phyloP scores from a whole-genome alignment of 192 early-diverging fungal species.

The Linderina pennispora region DNA sequence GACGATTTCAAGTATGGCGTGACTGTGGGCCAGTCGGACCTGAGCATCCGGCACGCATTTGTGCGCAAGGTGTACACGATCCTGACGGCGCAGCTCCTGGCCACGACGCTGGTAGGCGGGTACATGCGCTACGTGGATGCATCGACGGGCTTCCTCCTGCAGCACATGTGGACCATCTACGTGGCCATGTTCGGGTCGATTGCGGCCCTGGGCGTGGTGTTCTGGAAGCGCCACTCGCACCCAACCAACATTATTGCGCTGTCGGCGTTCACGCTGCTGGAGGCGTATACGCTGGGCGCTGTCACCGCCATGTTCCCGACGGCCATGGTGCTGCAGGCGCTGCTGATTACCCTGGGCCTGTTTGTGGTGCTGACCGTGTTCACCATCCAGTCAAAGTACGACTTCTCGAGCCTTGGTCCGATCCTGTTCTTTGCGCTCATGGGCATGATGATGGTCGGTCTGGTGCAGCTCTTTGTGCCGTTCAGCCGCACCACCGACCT shows the following conservation, averaged over 20 bases:
- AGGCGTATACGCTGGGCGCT: constrained; percentile 49
- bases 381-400: constrained; percentile 68
- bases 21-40: constrained; percentile 37
- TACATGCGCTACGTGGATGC: constrained; percentile 53
- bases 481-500: constrained; percentile 54
- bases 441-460: constrained; percentile 52
- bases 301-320: constrained; percentile 61
- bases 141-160: constrained; percentile 48
- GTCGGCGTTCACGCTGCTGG: constrained; percentile 54
- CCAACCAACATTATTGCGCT: constrained; percentile 58
- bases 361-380: constrained; percentile 73
- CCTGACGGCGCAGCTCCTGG: constrained; percentile 55
- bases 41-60: constrained; percentile 53
- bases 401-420: constrained; percentile 58
- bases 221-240: constrained; percentile 55
- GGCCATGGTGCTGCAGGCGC: constrained; percentile 63
- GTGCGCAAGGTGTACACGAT: constrained; percentile 70
- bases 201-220: constrained; percentile 43
- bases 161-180: constrained; percentile 54
- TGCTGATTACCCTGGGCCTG: constrained; percentile 63
- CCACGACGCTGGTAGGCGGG: constrained; percentile 50
- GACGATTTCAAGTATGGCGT: constrained; percentile 53
- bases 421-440: constrained; percentile 57
- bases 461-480: constrained; percentile 68
- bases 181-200: constrained; percentile 50